Evolutionary conservation across 2,329 filamentous ascomycete species (phyloP).

Genomic region (Trichoderma simmonsii): DNA sequence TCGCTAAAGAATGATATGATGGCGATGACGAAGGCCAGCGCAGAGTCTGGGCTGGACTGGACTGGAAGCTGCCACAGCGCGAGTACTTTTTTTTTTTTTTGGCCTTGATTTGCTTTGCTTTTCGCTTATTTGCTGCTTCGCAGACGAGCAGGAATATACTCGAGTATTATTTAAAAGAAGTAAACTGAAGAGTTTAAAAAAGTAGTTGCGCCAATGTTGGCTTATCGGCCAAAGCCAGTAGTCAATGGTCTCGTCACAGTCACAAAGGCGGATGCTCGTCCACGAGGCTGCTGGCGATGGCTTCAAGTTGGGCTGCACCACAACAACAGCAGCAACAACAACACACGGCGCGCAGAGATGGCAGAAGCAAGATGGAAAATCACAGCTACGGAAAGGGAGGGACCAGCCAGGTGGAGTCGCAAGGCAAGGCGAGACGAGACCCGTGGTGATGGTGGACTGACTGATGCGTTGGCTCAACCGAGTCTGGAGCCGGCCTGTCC

Average conservation of each 20-base stretch:
- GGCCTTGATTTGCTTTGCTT: neutral
- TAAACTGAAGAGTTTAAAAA: neutral
- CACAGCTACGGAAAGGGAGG: conserved; percentile 4
- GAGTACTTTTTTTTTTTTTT: neutral
- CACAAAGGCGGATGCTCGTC: neutral
- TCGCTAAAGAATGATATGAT: conserved; percentile 14
- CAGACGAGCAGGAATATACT: neutral
- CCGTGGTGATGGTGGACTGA: conserved; percentile 23
- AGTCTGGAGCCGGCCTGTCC: conserved; percentile 19
- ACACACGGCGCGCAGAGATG: neutral
- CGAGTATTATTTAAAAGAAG: neutral
- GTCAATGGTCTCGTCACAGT: neutral
- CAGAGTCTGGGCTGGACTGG: neutral
- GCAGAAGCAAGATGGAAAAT: neutral
- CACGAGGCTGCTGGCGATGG: conserved; percentile 14
- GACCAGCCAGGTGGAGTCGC: neutral
- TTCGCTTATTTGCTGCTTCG: neutral
- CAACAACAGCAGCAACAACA: neutral
- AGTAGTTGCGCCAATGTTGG: neutral
- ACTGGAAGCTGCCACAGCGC: neutral
- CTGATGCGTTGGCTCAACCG: conserved; percentile 20
- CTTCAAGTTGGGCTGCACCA: neutral
- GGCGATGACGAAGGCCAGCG: conserved; percentile 8
- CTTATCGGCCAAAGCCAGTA: neutral
- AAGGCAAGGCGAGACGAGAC: neutral